Base-by-base conservation (phyloP, 169 alveolate species). In the Eimeria falciformis region DNA sequence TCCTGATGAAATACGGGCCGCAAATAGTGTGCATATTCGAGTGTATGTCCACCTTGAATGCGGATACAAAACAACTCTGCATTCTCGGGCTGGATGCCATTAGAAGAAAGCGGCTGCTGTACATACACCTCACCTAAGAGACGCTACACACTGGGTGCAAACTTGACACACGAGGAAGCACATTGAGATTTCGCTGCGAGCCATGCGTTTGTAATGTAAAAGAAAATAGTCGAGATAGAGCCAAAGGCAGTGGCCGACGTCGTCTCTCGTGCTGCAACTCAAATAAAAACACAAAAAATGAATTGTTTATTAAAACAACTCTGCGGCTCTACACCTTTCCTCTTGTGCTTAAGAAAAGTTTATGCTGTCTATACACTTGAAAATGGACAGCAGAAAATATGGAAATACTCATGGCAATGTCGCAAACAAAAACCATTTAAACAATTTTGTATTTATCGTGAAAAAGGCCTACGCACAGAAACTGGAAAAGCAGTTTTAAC, bases 161-260 rank as follows among this genome's bases (percentile, higher is more conserved):
- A 83, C 91, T 37, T 69, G 14, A 27, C 91, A 83, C 4, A 83
- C 91, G 29, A 83, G 62, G 25, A 75, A 40, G 68, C 91, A 84
- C 91, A 65, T 62, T 29, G 91, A 75, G 53, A 84, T 62, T 46
- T 84, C 91, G 81, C 69, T 62, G 25, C 81, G 46, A 7, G 81
- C 66, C 91, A 84, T 84, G 5, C 25, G 27, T 2, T 82, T 45
- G 55, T 1, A 62, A 50, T 84, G 23, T 9, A 0, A 21, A 7
- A 46, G 18, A 18, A 84, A 84, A 55, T 58, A 62, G 23, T 84
- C 91, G n/a, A 84, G 27, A 37, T 84, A 84, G 1, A 65, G 91
- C 91, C 91, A 84, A 23, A 84, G 69, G 69, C 91, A 84, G 50
- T 66, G 81, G 25, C 83, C 83, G 45, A 84, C 91, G 91, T 84